Conservation (phyloP, 106 monocot species). For the Dioscorea alata region DNA sequence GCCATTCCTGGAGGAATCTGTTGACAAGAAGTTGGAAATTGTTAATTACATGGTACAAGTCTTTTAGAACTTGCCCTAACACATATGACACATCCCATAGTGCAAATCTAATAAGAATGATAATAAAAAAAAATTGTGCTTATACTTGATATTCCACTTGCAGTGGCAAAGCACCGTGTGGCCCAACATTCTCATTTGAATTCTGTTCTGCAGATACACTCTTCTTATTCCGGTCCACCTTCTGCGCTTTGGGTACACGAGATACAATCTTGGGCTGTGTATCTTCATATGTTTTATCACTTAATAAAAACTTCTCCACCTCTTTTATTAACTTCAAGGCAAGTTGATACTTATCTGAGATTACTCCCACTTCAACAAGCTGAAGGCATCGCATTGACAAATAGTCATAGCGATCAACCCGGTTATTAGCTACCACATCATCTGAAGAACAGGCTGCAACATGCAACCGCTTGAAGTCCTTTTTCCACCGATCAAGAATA, state of each 20-base stretch:
- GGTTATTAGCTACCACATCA: constrained; percentile 40
- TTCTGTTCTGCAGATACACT: constrained; percentile 11
- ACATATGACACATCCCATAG: background rate
- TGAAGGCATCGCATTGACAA: constrained; percentile 59
- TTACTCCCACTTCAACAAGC: constrained; percentile 39
- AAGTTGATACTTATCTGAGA: constrained; percentile 57
- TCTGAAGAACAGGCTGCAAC: constrained; percentile 19
- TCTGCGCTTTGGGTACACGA: constrained; percentile 43
- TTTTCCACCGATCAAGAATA: constrained; percentile 59
- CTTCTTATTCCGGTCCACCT: constrained; percentile 22
- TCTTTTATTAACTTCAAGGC: constrained; percentile 52
- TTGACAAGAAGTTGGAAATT: background rate
- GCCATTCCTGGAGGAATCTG: constrained; percentile 9
- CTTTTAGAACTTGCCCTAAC: background rate
- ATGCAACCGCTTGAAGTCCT: constrained; percentile 57
- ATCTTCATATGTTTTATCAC: constrained; percentile 48
- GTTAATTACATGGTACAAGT: background rate
- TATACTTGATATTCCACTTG: constrained; percentile 29
- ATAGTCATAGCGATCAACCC: constrained; percentile 51
- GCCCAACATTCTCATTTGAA: constrained; percentile 21
- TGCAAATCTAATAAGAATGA: no score
- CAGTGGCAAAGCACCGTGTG: constrained; percentile 7
- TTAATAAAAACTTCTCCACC: constrained; percentile 47
- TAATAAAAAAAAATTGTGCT: background rate
- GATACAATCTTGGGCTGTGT: constrained; percentile 57